A percentile compares a stretch with the other conserved stretches of the same genome.
Conservation (phyloP, 306 rosid genomes). For the Cucurbita argyrosperma region DNA sequence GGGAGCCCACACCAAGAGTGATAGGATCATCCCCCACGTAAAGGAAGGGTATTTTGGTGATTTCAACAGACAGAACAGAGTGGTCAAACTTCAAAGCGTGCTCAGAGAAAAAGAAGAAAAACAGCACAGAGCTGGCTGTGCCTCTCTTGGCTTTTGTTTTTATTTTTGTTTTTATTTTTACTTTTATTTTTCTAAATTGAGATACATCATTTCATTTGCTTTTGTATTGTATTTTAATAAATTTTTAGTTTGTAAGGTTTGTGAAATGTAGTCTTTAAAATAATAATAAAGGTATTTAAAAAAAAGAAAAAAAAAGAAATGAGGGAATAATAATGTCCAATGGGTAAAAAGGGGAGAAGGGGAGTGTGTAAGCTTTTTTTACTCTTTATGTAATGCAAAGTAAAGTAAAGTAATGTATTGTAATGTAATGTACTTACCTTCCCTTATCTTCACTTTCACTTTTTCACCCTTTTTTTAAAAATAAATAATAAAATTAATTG, state of each 20-base stretch:
- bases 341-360: not conserved
- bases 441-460: not conserved
- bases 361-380: not conserved
- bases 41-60: not conserved
- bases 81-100: not conserved
- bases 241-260: no score
- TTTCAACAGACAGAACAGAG: not conserved
- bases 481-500: not conserved
- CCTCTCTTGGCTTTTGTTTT: not conserved
- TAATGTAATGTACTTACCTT: not conserved
- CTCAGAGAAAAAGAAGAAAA: not conserved
- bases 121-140: not conserved
- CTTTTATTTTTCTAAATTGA: not conserved
- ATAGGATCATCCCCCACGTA: no score
- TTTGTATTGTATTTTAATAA: no score
- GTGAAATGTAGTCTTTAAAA: no score
- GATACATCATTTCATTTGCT: no score
- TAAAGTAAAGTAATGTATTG: no score
- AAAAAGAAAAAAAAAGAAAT: no score
- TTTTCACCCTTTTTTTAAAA: not conserved
- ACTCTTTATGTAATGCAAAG: no score
- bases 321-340: not conserved
- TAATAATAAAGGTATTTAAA: no score
- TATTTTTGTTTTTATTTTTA: not conserved
- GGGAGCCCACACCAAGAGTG: no score